These are phyloP conservation scores for Soucietia sequanensis DNA, from an alignment of 805 yeast genomes.

Conservation along the genomic window DNA sequence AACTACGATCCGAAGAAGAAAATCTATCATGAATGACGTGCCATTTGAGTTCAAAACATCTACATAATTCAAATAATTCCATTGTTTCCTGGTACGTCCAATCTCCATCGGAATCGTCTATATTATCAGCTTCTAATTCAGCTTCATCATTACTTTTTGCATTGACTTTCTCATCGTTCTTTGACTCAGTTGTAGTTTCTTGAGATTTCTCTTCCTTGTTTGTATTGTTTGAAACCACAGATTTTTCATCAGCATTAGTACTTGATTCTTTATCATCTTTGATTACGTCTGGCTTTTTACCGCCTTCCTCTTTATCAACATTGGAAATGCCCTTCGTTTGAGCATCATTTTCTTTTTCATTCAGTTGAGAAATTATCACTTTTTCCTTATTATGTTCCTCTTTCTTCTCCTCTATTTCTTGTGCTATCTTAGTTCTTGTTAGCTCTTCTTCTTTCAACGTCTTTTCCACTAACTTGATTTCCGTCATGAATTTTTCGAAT, in stretches of 20 bases:
- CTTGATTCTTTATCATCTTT: slow-evolving; percentile 5
- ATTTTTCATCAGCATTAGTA: slow-evolving; percentile 11
- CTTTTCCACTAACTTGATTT: slow-evolving; percentile 27
- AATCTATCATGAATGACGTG: slow-evolving; percentile 64
- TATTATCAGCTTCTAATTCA: slow-evolving; percentile 19
- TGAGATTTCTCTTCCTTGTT: too few relatives aligned
- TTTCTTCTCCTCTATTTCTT: slow-evolving; percentile 3
- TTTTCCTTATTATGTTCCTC: slow-evolving; percentile 10
- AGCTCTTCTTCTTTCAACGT: slow-evolving; percentile 8
- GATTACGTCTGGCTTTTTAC: slow-evolving; percentile 5
- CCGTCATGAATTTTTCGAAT: slow-evolving; percentile 51
- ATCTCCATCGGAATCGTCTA: slow-evolving; percentile 33
- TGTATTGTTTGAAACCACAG: too few relatives aligned
- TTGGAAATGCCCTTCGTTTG: neutral
- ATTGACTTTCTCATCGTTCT: slow-evolving; percentile 22
- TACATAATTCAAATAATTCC: slow-evolving; percentile 72
- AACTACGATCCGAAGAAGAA: slow-evolving; percentile 37
- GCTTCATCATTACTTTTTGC: slow-evolving; percentile 15
- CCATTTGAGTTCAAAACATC: slow-evolving; percentile 62
- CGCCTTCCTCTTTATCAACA: neutral
- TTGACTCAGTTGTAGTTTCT: slow-evolving; percentile 14
- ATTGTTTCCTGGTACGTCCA: slow-evolving; percentile 82
- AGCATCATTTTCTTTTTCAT: slow-evolving; percentile 15
- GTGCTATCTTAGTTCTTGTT: slow-evolving; percentile 11
- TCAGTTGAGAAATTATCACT: slow-evolving; percentile 2